A percentile compares a stretch with the other conserved stretches of the same genome.
Conservation (phyloP, 83 land plant genomes). For the Diphasiastrum complanatum region DNA sequence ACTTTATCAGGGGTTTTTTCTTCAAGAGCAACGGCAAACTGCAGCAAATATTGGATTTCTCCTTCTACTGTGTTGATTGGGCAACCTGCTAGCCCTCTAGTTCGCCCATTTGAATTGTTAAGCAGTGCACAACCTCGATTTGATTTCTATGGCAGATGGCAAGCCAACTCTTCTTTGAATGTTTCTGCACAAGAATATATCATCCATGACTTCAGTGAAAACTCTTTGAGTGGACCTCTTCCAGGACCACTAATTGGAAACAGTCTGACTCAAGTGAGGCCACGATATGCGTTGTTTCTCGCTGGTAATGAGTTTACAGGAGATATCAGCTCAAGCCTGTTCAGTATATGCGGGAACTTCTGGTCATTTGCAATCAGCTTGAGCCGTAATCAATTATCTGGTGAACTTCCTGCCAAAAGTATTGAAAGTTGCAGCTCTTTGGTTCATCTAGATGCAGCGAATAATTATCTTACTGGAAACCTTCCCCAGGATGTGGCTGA, state of each 20-base stretch:
- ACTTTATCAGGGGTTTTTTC: constrained; percentile 20
- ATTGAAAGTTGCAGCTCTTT: constrained; percentile 17
- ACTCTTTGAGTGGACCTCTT: constrained; percentile 20
- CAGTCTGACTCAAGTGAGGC: constrained; percentile 12
- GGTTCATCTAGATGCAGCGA: constrained; percentile 16
- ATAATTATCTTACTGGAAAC: constrained; percentile 15
- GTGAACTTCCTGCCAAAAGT: constrained; percentile 20
- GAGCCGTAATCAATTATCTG: constrained; percentile 18
- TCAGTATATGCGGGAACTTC: constrained; percentile 17
- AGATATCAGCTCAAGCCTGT: constrained; percentile 13
- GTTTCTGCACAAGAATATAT: constrained; percentile 5
- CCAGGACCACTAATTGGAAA: constrained; percentile 24
- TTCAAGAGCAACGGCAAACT: background rate
- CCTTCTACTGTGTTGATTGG: background rate
- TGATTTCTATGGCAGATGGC: constrained; percentile 4
- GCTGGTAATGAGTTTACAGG: constrained; percentile 22
- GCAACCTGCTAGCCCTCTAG: background rate
- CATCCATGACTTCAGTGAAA: constrained; percentile 27
- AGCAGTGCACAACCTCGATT: background rate
- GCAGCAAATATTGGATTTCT: constrained; percentile 16
- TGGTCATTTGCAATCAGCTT: constrained; percentile 21
- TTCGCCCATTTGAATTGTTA: background rate
- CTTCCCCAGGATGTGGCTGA: constrained; percentile 12
- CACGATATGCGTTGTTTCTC: constrained; percentile 15
- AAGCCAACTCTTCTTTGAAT: background rate